Evolutionary conservation across 768 basidiomycete species (phyloP), one percentile per base, ranked within the genome.

Genomic region (Guyanaporus albipodus): DNA sequence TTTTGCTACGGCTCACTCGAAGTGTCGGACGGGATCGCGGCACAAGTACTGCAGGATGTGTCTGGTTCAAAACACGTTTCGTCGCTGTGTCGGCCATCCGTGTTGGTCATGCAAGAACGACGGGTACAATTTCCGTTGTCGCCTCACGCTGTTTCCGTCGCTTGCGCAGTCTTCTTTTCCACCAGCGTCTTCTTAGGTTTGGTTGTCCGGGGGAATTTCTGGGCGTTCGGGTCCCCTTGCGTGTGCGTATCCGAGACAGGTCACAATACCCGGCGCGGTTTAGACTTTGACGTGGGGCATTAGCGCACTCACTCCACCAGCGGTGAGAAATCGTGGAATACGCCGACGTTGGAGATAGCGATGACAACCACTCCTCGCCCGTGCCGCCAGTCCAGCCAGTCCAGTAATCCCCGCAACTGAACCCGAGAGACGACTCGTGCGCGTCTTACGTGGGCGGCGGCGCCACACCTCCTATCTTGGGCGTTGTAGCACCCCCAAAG

Each of bases 231-330:
- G 29, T 33, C 24, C 42, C 44, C 41, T 32, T 10, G 18, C 29
- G 24, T 22, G 55, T 23, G 34, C 29, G 37, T 33, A 18, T 37
- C 41, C 31, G 45, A 42, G 50, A 17, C 11, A 43, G 35, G 34
- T 46, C 18, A 6, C 18, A 8, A 40, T 41, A 35, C 35, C 31
- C 17, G 17, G 10, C 11, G 6, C 26, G 36, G 46, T 35, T 51
- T 46, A 43, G 53, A 41, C 49, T 48, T 46, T 32, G 41, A 8
- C 3, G 21, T 36, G 34, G n/a, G n/a, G n/a, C n/a, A n/a, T n/a
- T n/a, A n/a, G n/a, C n/a, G n/a, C n/a, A n/a, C n/a, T n/a, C n/a
- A n/a, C n/a, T n/a, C n/a, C n/a, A n/a, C n/a, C n/a, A n/a, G n/a
- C 26, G 28, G 33, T 35, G 14, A 21, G 24, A 32, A 33, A 27